phyloP scores from a whole-genome alignment of 73 alveolate species.

The Paramecium primaurelia region DNA sequence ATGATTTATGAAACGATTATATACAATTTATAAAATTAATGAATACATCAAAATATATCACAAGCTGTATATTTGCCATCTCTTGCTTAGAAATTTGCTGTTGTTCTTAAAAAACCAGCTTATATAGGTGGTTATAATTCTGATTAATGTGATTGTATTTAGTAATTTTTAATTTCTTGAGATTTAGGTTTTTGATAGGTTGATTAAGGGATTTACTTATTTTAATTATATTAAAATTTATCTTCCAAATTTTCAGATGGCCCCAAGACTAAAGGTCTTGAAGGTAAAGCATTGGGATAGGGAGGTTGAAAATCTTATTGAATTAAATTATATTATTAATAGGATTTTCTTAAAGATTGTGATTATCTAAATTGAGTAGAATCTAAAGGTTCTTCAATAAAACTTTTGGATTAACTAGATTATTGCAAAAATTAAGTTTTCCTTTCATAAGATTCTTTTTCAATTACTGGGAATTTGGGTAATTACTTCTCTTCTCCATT shows the following conservation, averaged over 20 bases:
- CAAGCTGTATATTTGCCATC: slow-evolving; percentile 42
- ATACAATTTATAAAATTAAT: background rate
- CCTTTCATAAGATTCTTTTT: background rate
- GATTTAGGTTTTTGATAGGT: background rate
- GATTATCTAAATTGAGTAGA: background rate
- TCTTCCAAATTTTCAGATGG: background rate
- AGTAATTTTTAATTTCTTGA: background rate
- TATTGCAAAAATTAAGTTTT: background rate
- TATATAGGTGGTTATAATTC: background rate
- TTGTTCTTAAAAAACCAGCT: background rate
- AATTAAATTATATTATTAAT: background rate
- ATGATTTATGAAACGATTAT: no score
- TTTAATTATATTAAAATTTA: background rate
- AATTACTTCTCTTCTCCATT: background rate
- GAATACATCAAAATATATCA: background rate
- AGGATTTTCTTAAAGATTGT: background rate
- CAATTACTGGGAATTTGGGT: background rate
- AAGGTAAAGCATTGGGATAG: background rate
- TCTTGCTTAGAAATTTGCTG: slow-evolving; percentile 12
- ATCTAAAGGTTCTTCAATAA: background rate
- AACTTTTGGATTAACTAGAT: background rate
- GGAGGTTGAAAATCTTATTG: background rate
- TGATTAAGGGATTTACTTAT: background rate
- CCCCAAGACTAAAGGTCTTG: background rate
- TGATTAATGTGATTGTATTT: background rate